Base-by-base conservation (phyloP, 305 asterid genomes). In the Plantago coronopus region DNA sequence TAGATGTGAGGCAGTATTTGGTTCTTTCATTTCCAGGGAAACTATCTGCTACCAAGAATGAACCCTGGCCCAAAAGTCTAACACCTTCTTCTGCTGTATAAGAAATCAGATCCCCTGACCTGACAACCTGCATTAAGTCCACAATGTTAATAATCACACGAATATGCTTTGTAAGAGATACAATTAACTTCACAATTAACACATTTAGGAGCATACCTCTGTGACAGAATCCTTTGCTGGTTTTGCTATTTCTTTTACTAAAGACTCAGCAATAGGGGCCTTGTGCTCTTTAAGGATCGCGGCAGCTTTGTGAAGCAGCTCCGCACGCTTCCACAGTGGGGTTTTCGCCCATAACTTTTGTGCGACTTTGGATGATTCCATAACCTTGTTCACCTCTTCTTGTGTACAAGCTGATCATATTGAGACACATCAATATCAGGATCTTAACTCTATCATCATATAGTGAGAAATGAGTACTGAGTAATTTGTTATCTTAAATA, bases 21-120 rank as follows among this genome's bases (percentile, higher is more conserved):
- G 84, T 88, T 78, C 98, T 91, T 37, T 88, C 94, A 16, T 89
- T 88, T 18, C 97, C 97, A 0, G 97, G 98, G 62, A 91, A 91
- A 70, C 98, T 88, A 74, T 91, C 98, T 0, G 98, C 85, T 10
- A 85, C 83, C 62, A 91, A 76, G 75, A 83, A 87, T 17, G 87
- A 34, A 0, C 98, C 97, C 77, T 83, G 78, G 63, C 98, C 98
- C 58, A 86, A 70, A 61, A 91, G 71, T 62, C 98, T 72, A 49
- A 91, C 95, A 3, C 98, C 98, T 78, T 91, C 98, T 72, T 91
- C 98, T 13, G 98, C 98, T 58, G 83, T 73, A 64, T 89, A 91
- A 9, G 98, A 89, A 48, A 91, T 48, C 68, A 91, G 71, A 82
- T 91, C 98, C 17, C 95, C 98, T 9, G 98, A 91, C 73, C 98